These are phyloP conservation scores for Linnemannia hyalina DNA, from an alignment of 192 early-diverging fungal species.

Conservation along the genomic window DNA sequence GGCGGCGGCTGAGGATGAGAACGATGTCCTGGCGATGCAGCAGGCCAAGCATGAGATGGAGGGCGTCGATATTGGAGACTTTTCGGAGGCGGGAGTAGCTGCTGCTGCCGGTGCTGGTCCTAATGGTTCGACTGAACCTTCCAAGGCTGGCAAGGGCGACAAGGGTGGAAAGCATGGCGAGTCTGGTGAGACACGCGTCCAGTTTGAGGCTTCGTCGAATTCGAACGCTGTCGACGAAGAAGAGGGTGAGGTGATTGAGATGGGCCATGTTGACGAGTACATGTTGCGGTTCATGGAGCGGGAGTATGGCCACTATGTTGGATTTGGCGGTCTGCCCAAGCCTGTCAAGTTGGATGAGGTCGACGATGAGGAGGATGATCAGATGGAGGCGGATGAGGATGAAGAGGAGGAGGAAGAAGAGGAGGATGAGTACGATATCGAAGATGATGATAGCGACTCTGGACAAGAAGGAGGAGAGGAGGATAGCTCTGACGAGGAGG, in stretches of 20 bases:
- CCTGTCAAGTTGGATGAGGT: slow-evolving; percentile 19
- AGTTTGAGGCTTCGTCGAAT: slow-evolving; percentile 16
- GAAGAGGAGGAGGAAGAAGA: slow-evolving; percentile 11
- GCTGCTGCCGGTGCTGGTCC: slow-evolving; percentile 47
- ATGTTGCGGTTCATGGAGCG: slow-evolving; percentile 74
- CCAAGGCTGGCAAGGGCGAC: slow-evolving; percentile 19
- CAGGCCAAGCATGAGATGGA: slow-evolving; percentile 69
- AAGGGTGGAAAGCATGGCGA: slow-evolving; percentile 24
- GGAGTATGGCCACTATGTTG: slow-evolving; percentile 67
- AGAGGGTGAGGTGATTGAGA: slow-evolving; percentile 52
- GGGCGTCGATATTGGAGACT: slow-evolving; percentile 71
- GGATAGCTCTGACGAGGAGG: not conserved
- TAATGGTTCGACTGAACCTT: slow-evolving; percentile 11
- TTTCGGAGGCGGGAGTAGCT: slow-evolving; percentile 63
- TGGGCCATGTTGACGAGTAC: slow-evolving; percentile 82
- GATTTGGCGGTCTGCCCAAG: slow-evolving; percentile 62
- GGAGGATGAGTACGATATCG: slow-evolving; percentile 18
- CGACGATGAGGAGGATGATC: slow-evolving; percentile 4
- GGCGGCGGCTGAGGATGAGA: slow-evolving; percentile 74
- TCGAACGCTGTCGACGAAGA: slow-evolving; percentile 33
- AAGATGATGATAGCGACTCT: slow-evolving; percentile 5
- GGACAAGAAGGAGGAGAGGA: not conserved
- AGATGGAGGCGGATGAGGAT: slow-evolving; percentile 2
- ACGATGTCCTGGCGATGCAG: slow-evolving; percentile 70
- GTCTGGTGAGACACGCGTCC: slow-evolving; percentile 21